phyloP scores from a whole-genome alignment of 306 rosid species.

The Erythrophleum fordii region DNA sequence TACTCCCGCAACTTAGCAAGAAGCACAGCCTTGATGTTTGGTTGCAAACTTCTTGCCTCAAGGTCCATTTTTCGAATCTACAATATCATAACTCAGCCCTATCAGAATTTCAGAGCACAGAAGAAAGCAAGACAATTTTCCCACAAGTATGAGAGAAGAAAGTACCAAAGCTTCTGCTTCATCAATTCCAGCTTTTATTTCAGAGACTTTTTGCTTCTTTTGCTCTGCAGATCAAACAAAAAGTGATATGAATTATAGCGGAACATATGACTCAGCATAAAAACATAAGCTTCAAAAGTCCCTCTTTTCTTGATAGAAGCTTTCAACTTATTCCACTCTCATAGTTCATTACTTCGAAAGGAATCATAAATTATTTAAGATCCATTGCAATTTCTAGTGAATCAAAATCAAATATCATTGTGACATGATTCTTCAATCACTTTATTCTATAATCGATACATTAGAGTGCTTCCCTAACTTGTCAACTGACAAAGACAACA shows the following conservation, averaged over 20 bases:
- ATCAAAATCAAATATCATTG: background rate
- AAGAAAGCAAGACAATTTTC: conserved; percentile 33
- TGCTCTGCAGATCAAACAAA: conserved; percentile 67
- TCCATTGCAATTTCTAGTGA: background rate
- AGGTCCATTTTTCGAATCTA: conserved; percentile 93
- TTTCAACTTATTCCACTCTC: conserved; percentile 19
- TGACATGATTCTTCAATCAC: background rate
- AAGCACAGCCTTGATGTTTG: conserved; percentile 75
- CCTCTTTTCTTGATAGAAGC: conserved; percentile 4
- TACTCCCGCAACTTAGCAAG: conserved; percentile 94
- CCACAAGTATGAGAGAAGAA: conserved; percentile 26
- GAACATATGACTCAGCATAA: conserved; percentile 29
- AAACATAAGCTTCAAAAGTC: conserved; percentile 9
- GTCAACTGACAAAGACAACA: conserved; percentile 5
- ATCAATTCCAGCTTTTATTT: conserved; percentile 81
- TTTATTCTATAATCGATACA: background rate
- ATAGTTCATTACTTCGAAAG: conserved; percentile 25
- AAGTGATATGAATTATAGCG: conserved; percentile 1
- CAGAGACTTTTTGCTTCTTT: conserved; percentile 88
- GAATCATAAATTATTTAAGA: conserved; percentile 15
- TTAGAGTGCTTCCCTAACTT: background rate
- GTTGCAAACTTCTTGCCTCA: conserved; percentile 95
- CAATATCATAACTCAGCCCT: conserved; percentile 35
- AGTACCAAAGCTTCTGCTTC: conserved; percentile 92
- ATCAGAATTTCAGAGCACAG: conserved; percentile 28